Evolutionary conservation across 768 basidiomycete species (phyloP).

Genomic region (Sutorius australiensis): DNA sequence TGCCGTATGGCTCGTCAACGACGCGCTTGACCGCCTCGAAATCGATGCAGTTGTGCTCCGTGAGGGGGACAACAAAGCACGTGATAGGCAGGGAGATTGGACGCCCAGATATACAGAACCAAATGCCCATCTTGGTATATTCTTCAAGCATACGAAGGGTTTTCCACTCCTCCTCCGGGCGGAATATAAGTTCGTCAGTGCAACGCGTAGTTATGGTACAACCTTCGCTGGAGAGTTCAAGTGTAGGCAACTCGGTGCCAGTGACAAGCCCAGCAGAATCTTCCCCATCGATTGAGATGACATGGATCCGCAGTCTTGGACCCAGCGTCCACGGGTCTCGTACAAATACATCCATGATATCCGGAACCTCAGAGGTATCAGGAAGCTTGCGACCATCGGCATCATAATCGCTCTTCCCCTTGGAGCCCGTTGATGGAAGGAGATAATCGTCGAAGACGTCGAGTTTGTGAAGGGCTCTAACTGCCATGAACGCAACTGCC

Average conservation of each 20-base stretch:
- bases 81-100: conserved; percentile 50
- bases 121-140: conserved; percentile 60
- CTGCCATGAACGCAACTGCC: conserved; percentile 76
- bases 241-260: conserved; percentile 51
- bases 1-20: conserved; percentile 47
- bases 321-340: conserved; percentile 65
- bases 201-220: conserved; percentile 38
- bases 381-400: conserved; percentile 45
- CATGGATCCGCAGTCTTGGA: conserved; percentile 59
- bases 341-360: conserved; percentile 56
- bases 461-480: conserved; percentile 62
- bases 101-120: conserved; percentile 59
- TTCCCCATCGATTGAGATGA: conserved; percentile 47
- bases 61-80: conserved; percentile 66
- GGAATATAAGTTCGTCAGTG: conserved; percentile 46
- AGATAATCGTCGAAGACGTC: conserved; percentile 81
- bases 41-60: conserved; percentile 48
- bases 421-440: conserved; percentile 58
- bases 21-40: conserved; percentile 51
- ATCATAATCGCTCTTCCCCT: conserved; percentile 48
- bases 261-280: conserved; percentile 62
- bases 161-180: conserved; percentile 43
- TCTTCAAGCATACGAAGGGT: conserved; percentile 55
- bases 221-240: conserved; percentile 40
- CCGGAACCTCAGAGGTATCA: conserved; percentile 46